A percentile compares a stretch with the other conserved stretches of the same genome.
phyloP scores from a whole-genome alignment of 2,329 filamentous ascomycete species.

The Pseudogymnoascus pannorum region DNA sequence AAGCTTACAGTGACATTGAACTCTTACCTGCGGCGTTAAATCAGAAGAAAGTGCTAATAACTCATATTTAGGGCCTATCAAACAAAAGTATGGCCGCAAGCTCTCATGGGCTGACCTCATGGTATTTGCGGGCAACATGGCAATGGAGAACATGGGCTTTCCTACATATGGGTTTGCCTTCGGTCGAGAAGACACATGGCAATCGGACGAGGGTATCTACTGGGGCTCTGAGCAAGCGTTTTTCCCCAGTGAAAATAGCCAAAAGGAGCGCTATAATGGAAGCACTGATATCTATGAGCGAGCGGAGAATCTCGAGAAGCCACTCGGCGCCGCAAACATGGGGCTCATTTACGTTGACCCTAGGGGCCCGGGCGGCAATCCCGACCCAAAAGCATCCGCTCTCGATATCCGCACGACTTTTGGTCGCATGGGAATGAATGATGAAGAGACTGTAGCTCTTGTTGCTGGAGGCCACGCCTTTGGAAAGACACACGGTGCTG shows the following conservation, averaged over 20 bases:
- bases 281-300: conserved; percentile 29
- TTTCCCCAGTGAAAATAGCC: conserved; percentile 40
- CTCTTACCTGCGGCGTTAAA: neutral
- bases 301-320: conserved; percentile 35
- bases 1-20: neutral
- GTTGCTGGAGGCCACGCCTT: conserved; percentile 55
- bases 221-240: conserved; percentile 53
- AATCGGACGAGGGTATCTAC: conserved; percentile 54
- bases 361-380: conserved; percentile 50
- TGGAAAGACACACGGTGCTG: conserved; percentile 55
- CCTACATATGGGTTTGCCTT: conserved; percentile 50
- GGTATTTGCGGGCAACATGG: conserved; percentile 51
- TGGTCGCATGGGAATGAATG: conserved; percentile 55
- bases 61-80: conserved; percentile 42
- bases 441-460: conserved; percentile 53
- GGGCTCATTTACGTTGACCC: conserved; percentile 58
- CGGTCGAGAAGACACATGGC: conserved; percentile 50
- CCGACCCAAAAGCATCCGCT: conserved; percentile 47
- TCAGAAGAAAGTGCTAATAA: neutral
- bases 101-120: conserved; percentile 55
- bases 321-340: conserved; percentile 50
- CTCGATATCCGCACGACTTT: conserved; percentile 53
- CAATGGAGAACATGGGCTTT: conserved; percentile 53
- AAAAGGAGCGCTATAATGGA: conserved; percentile 44
- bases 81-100: conserved; percentile 56